Evolutionary conservation across 2,329 filamentous ascomycete genomes (phyloP).

Genomic region (Sporothrix brasiliensis): DNA sequence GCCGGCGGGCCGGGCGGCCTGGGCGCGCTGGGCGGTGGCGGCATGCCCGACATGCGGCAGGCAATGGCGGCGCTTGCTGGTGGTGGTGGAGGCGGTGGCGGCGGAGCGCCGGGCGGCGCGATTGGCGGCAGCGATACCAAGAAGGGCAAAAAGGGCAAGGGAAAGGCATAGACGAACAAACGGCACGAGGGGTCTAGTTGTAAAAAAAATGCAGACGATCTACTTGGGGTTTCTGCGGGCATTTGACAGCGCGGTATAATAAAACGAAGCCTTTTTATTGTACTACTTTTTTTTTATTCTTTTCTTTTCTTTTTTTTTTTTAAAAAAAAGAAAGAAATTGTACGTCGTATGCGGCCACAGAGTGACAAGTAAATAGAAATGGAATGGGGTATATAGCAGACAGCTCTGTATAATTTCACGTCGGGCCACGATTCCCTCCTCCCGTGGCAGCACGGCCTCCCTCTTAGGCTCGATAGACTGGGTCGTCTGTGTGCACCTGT

Average conservation of each 20-base stretch:
- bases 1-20: constrained; percentile 39
- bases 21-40: constrained; percentile 38
- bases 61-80: constrained; percentile 26
- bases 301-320: not conserved
- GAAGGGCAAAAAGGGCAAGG: constrained; percentile 41
- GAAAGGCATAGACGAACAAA: constrained; percentile 29
- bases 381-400: constrained; percentile 29
- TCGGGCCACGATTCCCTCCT: not conserved
- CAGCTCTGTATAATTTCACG: constrained; percentile 15
- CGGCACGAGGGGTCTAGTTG: not conserved
- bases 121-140: constrained; percentile 35
- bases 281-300: not conserved
- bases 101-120: constrained; percentile 5
- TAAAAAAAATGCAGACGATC: not conserved
- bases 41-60: constrained; percentile 32
- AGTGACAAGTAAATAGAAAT: constrained; percentile 16
- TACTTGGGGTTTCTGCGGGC: not conserved
- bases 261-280: not conserved
- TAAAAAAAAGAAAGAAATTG: not conserved
- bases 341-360: not conserved
- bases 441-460: not conserved
- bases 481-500: constrained; percentile 47
- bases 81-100: not conserved
- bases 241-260: not conserved
- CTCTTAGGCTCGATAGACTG: constrained; percentile 14